A percentile compares a stretch with the other conserved stretches of the same genome.
phyloP scores from a whole-genome alignment of 805 yeast genomes.

The Yamadazyma phyllophila region DNA sequence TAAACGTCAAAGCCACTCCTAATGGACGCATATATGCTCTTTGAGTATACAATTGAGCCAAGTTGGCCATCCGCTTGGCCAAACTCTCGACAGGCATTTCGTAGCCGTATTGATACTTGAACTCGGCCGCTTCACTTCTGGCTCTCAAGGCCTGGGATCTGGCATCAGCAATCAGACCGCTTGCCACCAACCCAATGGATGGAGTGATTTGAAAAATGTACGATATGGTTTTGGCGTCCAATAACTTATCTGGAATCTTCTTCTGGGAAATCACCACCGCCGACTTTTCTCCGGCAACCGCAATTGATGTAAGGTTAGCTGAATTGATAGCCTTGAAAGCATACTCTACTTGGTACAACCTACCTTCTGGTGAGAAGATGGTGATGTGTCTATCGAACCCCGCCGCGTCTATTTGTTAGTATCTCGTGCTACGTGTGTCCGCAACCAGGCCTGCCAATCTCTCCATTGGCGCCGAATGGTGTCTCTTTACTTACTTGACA shows the following conservation, averaged over 20 bases:
- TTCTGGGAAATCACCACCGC: constrained; percentile 91
- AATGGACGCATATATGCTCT: constrained; percentile 98
- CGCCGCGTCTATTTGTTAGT: constrained; percentile 54
- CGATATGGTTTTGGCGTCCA: constrained; percentile 84
- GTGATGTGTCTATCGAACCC: constrained; percentile 99
- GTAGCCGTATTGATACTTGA: constrained; percentile 89
- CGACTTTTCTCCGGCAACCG: constrained; percentile 80
- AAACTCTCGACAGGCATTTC: constrained; percentile 94
- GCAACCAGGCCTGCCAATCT: too few relatives aligned
- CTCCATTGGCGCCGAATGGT: too few relatives aligned
- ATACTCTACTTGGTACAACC: constrained; percentile 95
- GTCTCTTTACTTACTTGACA: constrained; percentile 11
- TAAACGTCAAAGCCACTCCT: constrained; percentile 88
- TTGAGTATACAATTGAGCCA: constrained; percentile 94
- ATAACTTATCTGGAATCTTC: constrained; percentile 91
- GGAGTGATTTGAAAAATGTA: constrained; percentile 82
- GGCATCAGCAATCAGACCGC: constrained; percentile 96
- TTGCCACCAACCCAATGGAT: constrained; percentile 83
- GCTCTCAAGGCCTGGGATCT: constrained; percentile 88
- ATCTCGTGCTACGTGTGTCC: background rate
- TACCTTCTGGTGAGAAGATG: constrained; percentile 97
- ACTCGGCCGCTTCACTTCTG: constrained; percentile 93
- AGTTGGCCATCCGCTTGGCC: constrained; percentile 92
- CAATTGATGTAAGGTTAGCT: constrained; percentile 85
- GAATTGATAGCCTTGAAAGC: constrained; percentile 96